Evolutionary conservation across 164 flowering plant genomes (phyloP).

Genomic region (Stephania cephalantha): DNA sequence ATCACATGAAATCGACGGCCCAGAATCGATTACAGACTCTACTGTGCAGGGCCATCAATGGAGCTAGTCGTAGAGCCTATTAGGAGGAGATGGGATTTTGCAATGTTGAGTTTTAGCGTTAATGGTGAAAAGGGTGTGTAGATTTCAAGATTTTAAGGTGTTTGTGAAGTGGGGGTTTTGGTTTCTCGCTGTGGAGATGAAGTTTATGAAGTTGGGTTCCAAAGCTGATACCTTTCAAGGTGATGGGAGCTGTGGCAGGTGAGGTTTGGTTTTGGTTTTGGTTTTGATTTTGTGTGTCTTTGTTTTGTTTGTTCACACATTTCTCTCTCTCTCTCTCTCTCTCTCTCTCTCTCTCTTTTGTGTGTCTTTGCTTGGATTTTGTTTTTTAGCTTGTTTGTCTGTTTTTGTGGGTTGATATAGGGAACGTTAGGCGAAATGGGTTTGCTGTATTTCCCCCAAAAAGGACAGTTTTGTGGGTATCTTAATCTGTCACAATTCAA

Average conservation of each 20-base stretch:
- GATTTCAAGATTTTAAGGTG: background rate
- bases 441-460: background rate
- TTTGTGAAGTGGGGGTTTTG: background rate
- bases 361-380: background rate
- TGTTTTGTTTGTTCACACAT: background rate
- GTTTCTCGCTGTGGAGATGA: constrained; percentile 38
- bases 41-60: constrained; percentile 2
- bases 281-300: background rate
- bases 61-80: background rate
- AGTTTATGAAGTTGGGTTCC: constrained; percentile 83
- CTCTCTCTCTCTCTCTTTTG: background rate
- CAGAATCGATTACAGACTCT: constrained; percentile 15
- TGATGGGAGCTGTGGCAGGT: constrained; percentile 53
- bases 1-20: background rate
- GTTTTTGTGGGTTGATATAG: background rate
- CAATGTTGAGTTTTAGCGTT: background rate
- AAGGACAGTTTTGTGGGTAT: constrained; percentile 3
- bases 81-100: background rate
- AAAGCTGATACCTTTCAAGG: constrained; percentile 72
- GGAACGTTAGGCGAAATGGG: constrained; percentile 1
- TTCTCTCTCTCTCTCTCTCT: background rate
- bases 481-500: background rate
- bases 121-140: background rate
- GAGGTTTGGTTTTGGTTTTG: background rate
- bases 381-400: background rate